Evolutionary conservation across 2,329 filamentous ascomycete species (phyloP), one percentile per base, ranked within the genome.

Genomic region (Zasmidium cellare): DNA sequence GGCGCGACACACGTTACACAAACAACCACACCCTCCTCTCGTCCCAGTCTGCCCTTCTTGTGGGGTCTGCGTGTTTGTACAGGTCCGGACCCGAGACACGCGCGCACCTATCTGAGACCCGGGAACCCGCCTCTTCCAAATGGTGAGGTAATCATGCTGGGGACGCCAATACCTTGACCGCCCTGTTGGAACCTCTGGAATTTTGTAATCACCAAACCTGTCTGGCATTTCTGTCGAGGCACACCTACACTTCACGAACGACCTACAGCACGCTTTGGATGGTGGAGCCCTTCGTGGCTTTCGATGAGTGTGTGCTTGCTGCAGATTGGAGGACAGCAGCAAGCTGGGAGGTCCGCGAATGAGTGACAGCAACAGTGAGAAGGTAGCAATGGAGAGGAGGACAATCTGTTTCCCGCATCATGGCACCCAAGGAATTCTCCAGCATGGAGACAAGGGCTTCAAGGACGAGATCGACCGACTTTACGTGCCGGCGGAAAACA

Each of bases 401-500:
- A 63, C 62, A 16, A 64, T 70, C 22, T 70, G 67, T 53, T 69
- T 70, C 28, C 67, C 67, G 20, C 62, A 60, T 28, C 61, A 65
- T 25, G 67, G 67, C 47, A 69, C 67, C 14, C 64, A 63, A 24
- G 58, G 45, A 22, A 60, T 68, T 3, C 53, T 69, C 41, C 63
- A 70, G 51, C 57, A 62, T 48, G 67, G 67, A 23, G 61, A 67
- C 49, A 46, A 55, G 16, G 65, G 63, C 9, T 70, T 70, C 60
- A 55, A 60, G 20, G 59, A 65, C 18, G 64, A 65, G 46, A 56
- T 65, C 24, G 28, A 48, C 18, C 64, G 66, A 11, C 59, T 62
- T 23, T 72, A 69, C 46, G 45, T 62, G 12, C 23, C 56, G n/a
- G 75, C 78, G 11, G 85, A 89, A 69, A 86, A 77, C 72, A 82